Base-by-base conservation (phyloP, 768 basidiomycete species). In the Leccinum arenicola region DNA sequence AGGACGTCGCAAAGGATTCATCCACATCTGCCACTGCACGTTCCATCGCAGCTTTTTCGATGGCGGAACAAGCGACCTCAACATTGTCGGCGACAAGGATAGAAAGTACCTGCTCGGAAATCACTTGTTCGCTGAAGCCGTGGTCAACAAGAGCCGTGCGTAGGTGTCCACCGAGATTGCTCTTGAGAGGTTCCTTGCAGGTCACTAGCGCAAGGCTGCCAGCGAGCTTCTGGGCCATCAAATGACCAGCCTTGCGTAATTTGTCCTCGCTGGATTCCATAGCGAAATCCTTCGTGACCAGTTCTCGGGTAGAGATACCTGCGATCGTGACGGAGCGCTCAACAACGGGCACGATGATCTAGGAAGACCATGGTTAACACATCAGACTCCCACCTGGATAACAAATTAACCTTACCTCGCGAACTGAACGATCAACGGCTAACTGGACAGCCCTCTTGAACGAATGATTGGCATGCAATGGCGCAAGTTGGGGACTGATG, bases 251-350 rank as follows among this genome's bases (percentile, higher is more conserved):
- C 66, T 88, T 88, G 35, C 93, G 88, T 68, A 99, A 75, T 72
- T 91, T 95, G 52, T 89, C 86, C 66, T 98, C 95, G 68, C 91
- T 92, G 25, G 87, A 78, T 63, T 99, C 97, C 53, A 91, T 93
- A 3, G 90, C 94, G 64, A 95, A 99, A 73, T 99, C 97, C 75
- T 98, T 98, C 50, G 88, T 84, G 19, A 97, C 93, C 10, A 99
- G 80, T 70, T 99, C 97, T 40, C 95, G 82, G 17, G 96, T 96
- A 14, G 97, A 98, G 64, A 98, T 98, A 25, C 95, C 94, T 11
- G 96, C 96, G 64, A 99, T 98, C 1, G 97, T 98, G 23, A 98
- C 97, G 21, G 95, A 98, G 54, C 97, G 85, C 67, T 99, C 97
- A 23, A 99, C 95, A 54, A 99, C 96, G 6, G 97, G 97, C 17